Evolutionary conservation across 2,329 filamentous ascomycete species (phyloP), one percentile per base, ranked within the genome.

Genomic region (Fusarium graminum): DNA sequence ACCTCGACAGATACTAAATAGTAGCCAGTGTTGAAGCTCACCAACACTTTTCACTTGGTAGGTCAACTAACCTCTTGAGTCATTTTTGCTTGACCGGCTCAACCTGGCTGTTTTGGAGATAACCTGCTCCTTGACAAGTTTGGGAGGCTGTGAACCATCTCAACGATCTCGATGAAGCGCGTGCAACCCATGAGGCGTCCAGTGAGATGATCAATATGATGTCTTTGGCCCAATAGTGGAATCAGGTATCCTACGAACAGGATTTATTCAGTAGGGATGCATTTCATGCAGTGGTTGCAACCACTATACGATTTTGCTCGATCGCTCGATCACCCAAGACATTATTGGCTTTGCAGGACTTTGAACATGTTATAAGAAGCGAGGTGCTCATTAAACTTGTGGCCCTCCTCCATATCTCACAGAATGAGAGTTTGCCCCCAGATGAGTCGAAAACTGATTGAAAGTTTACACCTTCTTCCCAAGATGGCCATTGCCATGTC

Each of bases 271-370:
- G 59, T 46, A 58, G 40, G 59, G 59, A 53, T 63, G 30, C 40
- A 28, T 14, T 42, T 56, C 22, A 41, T n/a, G 32, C 43, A n/a
- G 29, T 45, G 59, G 59, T 63, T 63, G 59, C 59, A 63, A 58
- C 51, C 51, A 51, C 38, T 25, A 57, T 57, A 10, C 9, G n/a
- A 32, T 28, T 32, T 7, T 42, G 12, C 19, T 58, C 40, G 32
- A 63, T 63, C 59, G 34, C 44, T 58, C 59, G 51, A 63, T 63
- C 59, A 46, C 52, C 28, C 51, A 52, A 63, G 59, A 63, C 59
- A 63, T 34, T 51, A 22, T 58, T 36, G n/a, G 29, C 32, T 44
- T 36, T 52, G 36, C 40, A 16, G 42, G 40, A 51, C 34, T 39
- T 41, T 17, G 17, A n/a, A 43, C 25, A 39, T 50, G 12, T 30